Conservation (phyloP, 1,139 yeast genomes). For the Lizanozyma gosingica region DNA sequence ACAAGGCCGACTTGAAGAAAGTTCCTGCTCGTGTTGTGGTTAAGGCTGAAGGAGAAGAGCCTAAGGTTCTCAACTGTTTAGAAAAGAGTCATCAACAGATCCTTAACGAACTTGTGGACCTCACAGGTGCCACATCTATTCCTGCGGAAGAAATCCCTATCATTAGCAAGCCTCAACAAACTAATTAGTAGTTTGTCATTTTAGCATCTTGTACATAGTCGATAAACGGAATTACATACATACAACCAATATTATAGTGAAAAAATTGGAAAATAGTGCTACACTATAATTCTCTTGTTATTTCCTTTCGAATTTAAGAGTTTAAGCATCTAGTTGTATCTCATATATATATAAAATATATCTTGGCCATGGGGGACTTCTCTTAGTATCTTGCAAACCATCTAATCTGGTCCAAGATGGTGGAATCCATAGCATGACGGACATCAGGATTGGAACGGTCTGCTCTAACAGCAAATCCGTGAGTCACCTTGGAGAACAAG, state of each 20-base stretch:
- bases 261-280: too few relatives aligned
- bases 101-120: not conserved
- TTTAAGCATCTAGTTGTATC: too few relatives aligned
- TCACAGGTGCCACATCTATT: not conserved
- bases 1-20: not conserved
- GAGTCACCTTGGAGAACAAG: conserved; percentile 51
- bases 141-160: not conserved
- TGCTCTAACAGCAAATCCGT: conserved; percentile 76
- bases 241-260: too few relatives aligned
- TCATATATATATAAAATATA: too few relatives aligned
- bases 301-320: too few relatives aligned
- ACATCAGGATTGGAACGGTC: conserved; percentile 47
- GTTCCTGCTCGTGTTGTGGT: not conserved
- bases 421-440: conserved; percentile 64
- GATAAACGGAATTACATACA: too few relatives aligned
- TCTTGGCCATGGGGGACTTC: too few relatives aligned
- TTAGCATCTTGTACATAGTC: not conserved
- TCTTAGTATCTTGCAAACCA: conserved; percentile 29
- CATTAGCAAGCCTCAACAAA: not conserved
- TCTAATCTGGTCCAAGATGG: conserved; percentile 47
- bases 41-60: not conserved
- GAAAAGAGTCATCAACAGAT: not conserved
- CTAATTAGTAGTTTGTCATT: too few relatives aligned
- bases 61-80: not conserved
- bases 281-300: too few relatives aligned